Evolutionary conservation across 257 asterid genomes (phyloP).

Genomic region (Solanum raphanifolium): DNA sequence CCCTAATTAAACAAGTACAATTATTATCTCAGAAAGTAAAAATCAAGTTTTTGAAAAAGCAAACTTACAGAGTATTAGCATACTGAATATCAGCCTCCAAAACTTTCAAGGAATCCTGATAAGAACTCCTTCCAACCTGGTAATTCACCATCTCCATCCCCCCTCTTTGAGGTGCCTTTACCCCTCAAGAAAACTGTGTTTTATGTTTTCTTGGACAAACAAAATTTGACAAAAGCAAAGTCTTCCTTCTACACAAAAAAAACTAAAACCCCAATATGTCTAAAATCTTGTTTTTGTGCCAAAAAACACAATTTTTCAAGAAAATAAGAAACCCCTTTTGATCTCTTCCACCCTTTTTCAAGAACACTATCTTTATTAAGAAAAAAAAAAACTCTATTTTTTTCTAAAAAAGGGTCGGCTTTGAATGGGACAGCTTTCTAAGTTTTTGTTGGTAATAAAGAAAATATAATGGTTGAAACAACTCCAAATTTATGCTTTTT

Average conservation of each 20-base stretch:
- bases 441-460: slow-evolving; percentile 13
- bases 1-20: neutral
- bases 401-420: slow-evolving; percentile 11
- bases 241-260: slow-evolving; percentile 4
- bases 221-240: slow-evolving; percentile 8
- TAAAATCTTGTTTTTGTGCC: slow-evolving; percentile 4
- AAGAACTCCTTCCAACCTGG: slow-evolving; percentile 54
- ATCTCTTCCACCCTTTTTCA: neutral
- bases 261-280: slow-evolving; percentile 21
- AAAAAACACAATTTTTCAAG: slow-evolving; percentile 11
- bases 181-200: slow-evolving; percentile 7
- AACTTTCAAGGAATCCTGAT: slow-evolving; percentile 53
- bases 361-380: neutral
- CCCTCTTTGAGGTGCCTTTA: neutral
- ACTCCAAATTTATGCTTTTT: slow-evolving; percentile 24
- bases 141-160: slow-evolving; percentile 61
- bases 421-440: slow-evolving; percentile 16
- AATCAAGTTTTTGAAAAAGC: neutral
- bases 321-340: neutral
- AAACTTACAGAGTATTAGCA: slow-evolving; percentile 72
- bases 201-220: slow-evolving; percentile 8
- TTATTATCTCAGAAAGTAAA: neutral
- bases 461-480: slow-evolving; percentile 18
- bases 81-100: slow-evolving; percentile 76
- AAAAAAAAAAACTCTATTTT: neutral